phyloP scores from a whole-genome alignment of 768 basidiomycete species.

The Kwoniella botswanensis region DNA sequence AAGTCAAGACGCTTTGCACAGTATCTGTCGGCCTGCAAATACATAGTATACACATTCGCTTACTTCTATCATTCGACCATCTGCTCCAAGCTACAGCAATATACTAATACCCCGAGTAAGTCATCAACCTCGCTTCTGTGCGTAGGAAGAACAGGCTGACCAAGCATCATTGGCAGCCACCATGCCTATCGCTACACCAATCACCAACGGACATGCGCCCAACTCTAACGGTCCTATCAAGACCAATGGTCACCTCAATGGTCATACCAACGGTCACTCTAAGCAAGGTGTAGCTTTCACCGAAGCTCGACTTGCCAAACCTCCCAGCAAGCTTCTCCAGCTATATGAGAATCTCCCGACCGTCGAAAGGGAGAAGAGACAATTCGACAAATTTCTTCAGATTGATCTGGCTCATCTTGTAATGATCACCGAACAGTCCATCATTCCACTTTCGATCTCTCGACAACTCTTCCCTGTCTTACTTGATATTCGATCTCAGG shows the following conservation, averaged over 20 bases:
- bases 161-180: not conserved
- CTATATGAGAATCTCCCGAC: not conserved
- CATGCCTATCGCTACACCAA: slow-evolving; percentile 2
- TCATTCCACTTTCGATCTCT: slow-evolving; percentile 6
- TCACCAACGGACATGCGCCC: not conserved
- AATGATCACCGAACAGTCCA: slow-evolving; percentile 17
- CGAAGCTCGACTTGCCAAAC: not conserved
- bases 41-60: too few relatives aligned
- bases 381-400: slow-evolving; percentile 12
- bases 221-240: not conserved
- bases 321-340: not conserved
- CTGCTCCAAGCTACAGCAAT: too few relatives aligned
- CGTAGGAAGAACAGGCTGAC: too few relatives aligned
- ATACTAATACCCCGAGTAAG: too few relatives aligned
- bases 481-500: slow-evolving; percentile 7
- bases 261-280: not conserved
- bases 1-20: too few relatives aligned
- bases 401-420: slow-evolving; percentile 21
- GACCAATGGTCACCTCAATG: not conserved
- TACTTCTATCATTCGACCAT: too few relatives aligned
- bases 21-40: too few relatives aligned
- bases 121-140: too few relatives aligned
- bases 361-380: slow-evolving; percentile 5
- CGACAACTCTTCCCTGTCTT: slow-evolving; percentile 22
- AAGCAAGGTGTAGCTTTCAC: not conserved